A percentile compares a stretch with the other conserved stretches of the same genome.
These are phyloP conservation scores for Aspergillus vadensis DNA, from an alignment of 2,329 filamentous ascomycete genomes.

Conservation along the genomic window DNA sequence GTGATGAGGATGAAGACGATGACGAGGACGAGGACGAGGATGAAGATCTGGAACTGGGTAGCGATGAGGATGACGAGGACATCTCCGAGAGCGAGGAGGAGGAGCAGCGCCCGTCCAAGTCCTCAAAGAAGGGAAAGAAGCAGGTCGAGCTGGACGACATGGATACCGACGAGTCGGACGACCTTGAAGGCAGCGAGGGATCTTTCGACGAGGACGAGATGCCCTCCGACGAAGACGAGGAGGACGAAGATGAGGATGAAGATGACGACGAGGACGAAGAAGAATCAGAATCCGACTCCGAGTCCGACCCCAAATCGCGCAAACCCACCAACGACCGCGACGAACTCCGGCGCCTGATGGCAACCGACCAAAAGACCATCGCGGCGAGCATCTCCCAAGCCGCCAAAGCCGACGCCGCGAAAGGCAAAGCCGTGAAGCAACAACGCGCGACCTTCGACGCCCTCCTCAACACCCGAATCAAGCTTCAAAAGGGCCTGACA, in stretches of 20 bases:
- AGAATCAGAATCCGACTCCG: conserved; percentile 25
- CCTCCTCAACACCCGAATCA: conserved; percentile 85
- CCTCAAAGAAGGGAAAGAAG: conserved; percentile 19
- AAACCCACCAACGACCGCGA: conserved; percentile 49
- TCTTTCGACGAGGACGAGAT: conserved; percentile 19
- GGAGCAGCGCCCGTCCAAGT: conserved; percentile 9
- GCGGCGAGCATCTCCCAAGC: conserved; percentile 66
- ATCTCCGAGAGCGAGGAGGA: conserved; percentile 22
- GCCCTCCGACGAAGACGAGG: conserved; percentile 25
- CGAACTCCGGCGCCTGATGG: conserved; percentile 68
- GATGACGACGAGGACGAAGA: conserved; percentile 37
- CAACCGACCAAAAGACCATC: conserved; percentile 66
- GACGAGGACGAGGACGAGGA: conserved; percentile 25
- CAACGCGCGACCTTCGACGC: conserved; percentile 87
- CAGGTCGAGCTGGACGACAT: conserved; percentile 23
- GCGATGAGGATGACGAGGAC: conserved; percentile 32
- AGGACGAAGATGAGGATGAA: conserved; percentile 25
- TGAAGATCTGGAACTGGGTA: conserved; percentile 25
- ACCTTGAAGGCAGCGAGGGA: conserved; percentile 26
- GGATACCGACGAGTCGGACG: conserved; percentile 30
- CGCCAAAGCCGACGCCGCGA: conserved; percentile 75
- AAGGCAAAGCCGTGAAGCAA: conserved; percentile 81
- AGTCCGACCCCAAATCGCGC: conserved; percentile 24
- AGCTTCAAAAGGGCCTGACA: conserved; percentile 86
- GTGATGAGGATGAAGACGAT: conserved; percentile 38